phyloP scores from a whole-genome alignment of 2,329 filamentous ascomycete genomes.

The Teratosphaeria gauchensis region DNA sequence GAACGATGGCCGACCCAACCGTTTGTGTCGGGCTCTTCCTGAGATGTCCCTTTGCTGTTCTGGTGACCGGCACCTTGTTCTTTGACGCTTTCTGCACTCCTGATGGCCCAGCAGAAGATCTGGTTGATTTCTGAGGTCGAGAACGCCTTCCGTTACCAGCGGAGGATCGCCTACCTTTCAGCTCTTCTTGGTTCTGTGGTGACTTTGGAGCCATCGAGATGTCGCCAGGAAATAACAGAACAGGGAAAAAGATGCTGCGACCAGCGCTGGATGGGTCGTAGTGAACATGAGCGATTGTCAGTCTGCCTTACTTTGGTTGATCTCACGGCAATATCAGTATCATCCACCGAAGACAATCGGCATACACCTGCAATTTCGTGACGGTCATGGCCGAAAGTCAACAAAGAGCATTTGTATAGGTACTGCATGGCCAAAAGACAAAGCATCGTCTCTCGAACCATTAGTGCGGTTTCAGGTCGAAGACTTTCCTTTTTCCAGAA shows the following conservation, averaged over 20 bases:
- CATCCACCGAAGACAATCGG: neutral
- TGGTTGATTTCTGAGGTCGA: neutral
- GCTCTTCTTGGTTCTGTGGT: neutral
- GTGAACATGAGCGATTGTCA: neutral
- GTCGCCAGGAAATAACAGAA: neutral
- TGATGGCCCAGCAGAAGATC: neutral
- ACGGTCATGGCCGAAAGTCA: neutral
- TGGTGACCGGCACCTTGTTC: neutral
- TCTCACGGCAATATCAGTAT: neutral
- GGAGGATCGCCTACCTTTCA: neutral
- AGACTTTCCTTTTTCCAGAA: neutral
- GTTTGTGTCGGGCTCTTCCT: neutral
- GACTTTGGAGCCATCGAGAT: neutral
- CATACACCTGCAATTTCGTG: neutral
- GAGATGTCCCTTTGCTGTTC: neutral
- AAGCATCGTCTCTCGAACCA: neutral
- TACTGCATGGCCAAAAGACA: neutral
- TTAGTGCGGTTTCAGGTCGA: neutral
- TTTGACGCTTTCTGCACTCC: neutral
- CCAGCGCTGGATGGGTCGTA: neutral
- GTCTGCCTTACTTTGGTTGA: neutral
- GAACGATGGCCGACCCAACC: neutral
- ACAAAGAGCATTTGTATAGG: neutral
- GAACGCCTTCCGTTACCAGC: neutral
- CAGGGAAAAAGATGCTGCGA: neutral